Evolutionary conservation across 2,329 filamentous ascomycete species (phyloP), one percentile per base, ranked within the genome.

Genomic region (Talaromyces sp.): DNA sequence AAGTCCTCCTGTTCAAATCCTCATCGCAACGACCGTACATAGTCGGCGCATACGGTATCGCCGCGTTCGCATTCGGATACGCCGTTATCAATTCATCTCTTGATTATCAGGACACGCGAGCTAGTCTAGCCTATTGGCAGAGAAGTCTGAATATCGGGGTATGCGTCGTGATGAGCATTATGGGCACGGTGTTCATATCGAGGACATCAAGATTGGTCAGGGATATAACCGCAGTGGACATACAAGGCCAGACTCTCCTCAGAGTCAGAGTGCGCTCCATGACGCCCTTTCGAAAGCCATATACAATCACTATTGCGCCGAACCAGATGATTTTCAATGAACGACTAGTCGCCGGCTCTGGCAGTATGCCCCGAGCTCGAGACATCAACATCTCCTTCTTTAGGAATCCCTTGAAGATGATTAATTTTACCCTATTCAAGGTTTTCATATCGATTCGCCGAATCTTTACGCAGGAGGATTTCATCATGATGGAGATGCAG

Each of bases 11-110:
- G 43, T 90, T 88, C 75, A 78, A 86, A 65, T 81, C 82, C 1
- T 84, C 84, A 13, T 84, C 84, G 1, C 85, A 89, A 65, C 81
- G 81, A 58, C 78, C 80, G 72, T 87, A 85, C 70, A 79, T 87
- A 61, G 67, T 82, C 63, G 81, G 82, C 46, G 83, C 83, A 67
- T 85, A 86, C 70, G 70, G 75, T 13, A 80, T 82, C 25, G 81
- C 81, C 2, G 60, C 77, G 21, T 81, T 82, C 65, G 83, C 80
- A 69, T 76, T 83, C 58, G 63, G 70, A 37, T 84, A 80, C 65
- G 77, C 80, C 1, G 71, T 75, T 48, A 75, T 78, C 64, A 81
- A 82, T 67, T 79, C 79, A 63, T 80, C 78, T 66, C 69, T 73
- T 56, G 77, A 80, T 41, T 78, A 81, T 61, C 69, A 77, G 43